Conservation (phyloP, 2,329 filamentous ascomycete genomes). For the Hypoxylon rubiginosum region DNA sequence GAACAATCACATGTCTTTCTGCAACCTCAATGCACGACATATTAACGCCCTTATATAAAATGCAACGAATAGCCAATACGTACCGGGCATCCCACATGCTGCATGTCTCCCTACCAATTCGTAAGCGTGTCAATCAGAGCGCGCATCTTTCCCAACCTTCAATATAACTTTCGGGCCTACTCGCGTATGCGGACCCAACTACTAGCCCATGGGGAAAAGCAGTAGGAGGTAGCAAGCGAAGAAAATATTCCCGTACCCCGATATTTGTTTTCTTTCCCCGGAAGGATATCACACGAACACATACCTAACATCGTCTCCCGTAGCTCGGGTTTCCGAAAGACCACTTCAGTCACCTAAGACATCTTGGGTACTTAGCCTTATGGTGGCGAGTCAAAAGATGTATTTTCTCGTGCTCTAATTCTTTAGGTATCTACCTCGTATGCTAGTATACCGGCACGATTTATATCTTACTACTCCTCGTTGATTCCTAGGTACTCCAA, state of each 20-base stretch:
- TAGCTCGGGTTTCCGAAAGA: neutral
- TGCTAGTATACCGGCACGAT: neutral
- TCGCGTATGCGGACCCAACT: conserved; percentile 16
- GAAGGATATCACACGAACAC: conserved; percentile 3
- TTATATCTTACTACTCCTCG: neutral
- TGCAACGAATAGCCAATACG: conserved; percentile 8
- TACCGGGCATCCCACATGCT: conserved; percentile 15
- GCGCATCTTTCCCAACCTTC: conserved; percentile 16
- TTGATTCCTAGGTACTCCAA: neutral
- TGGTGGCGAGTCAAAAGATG: neutral
- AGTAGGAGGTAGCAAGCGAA: neutral
- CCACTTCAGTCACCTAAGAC: neutral
- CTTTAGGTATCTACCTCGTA: neutral
- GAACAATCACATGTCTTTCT: conserved; percentile 32
- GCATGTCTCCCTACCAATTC: conserved; percentile 13
- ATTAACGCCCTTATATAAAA: conserved; percentile 13
- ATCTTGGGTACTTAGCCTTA: neutral
- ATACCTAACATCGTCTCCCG: neutral
- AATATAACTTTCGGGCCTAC: conserved; percentile 39
- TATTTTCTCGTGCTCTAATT: neutral
- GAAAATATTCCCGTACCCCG: conserved; percentile 14
- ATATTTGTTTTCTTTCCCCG: conserved; percentile 15
- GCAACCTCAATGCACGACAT: conserved; percentile 27
- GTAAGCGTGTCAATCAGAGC: conserved; percentile 33
- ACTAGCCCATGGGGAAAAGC: conserved; percentile 32